Evolutionary conservation across 495 filamentous ascomycete genomes (phyloP), one percentile per base, ranked within the genome.

Genomic region (Aspergillus nidulans): DNA sequence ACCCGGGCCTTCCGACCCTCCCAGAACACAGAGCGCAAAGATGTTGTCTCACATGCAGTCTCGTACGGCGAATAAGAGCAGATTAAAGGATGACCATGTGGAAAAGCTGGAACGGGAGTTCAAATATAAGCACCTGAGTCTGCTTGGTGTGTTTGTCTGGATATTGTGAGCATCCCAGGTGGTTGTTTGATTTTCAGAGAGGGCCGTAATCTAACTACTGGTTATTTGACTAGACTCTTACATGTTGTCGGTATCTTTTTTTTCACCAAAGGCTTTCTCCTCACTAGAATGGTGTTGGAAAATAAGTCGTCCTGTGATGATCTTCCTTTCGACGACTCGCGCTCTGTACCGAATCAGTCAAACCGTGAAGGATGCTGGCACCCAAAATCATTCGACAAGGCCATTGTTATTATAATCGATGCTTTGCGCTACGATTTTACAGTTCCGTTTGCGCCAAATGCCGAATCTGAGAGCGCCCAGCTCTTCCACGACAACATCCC

Each of bases 361-460:
- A 65, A 77, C 30, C 77, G 79, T 16, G 75, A 79, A 28, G 94
- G 92, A 48, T 98, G 94, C 77, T 98, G 94, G 94, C 91, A 97
- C 68, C 89, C 89, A 18, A 92, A 89, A 71, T 89, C 82, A 18
- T 98, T 97, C 64, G 80, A 94, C 55, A 92, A 91, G 64, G 94
- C 92, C 6, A 83, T 98, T 50, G 80, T 98, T 21, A 82, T 98
- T 42, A 80, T 98, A 32, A 88, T 98, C 42, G 94, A 98, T 69
- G 94, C 94, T 44, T 77, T 98, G 53, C 86, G 94, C 41, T 98
- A 97, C 70, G 94, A 98, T 66, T 98, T 98, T 65, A 95, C 94
- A 0, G 82, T 97, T 16, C 94, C 95, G 0, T 86, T 88, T 55
- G 67, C 69, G 9, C 71, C 87, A 20, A 63, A 60, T n/a, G 66